Evolutionary conservation across 306 rosid species (phyloP), one percentile per base, ranked within the genome.

Genomic region (Acacia melanoxylon): DNA sequence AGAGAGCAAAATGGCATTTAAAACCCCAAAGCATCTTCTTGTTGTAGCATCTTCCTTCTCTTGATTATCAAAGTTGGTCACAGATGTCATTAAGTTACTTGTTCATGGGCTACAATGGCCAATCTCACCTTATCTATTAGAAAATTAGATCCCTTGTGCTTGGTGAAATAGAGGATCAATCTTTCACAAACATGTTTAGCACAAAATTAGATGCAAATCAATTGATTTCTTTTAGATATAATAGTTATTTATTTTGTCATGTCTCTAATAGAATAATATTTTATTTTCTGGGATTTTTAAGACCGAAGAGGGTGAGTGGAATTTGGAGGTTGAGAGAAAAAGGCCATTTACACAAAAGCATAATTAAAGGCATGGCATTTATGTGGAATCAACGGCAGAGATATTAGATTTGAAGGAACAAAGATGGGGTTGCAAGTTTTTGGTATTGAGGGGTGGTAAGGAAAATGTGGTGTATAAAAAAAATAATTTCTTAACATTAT

Each of bases 11-110:
- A 25, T 61, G 67, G 48, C 40, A 41, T 63, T 27, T 27, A 29
- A 29, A 15, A 4, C 68, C 68, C 27, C 68, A 27, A 12, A 5
- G 68, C 68, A 61, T 25, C 67, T 22, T 61, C 35, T 61, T 61
- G 67, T 61, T 61, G 67, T 61, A 29, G 69, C 69, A 40, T 68
- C 76, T 68, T 25, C 56, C 42, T 29, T 78, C 54, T 65, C 61
- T 41, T 63, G 40, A 13, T 66, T 29, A n/a, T 29, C 9, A 15
- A 8, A 17, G 69, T 46, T 78, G 84, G 87, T 80, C 78, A 85
- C 87, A 54, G 42, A 44, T 70, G 78, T 31, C 69, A 10, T 77
- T 75, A 27, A 40, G 61, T 29, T 10, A 44, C 45, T 66, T 67
- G 10, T 66, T 75, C 6, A 66, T 75, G 79, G 79, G 33, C 52